phyloP scores from a whole-genome alignment of 2,329 filamentous ascomycete genomes.

The Venturia asperata region DNA sequence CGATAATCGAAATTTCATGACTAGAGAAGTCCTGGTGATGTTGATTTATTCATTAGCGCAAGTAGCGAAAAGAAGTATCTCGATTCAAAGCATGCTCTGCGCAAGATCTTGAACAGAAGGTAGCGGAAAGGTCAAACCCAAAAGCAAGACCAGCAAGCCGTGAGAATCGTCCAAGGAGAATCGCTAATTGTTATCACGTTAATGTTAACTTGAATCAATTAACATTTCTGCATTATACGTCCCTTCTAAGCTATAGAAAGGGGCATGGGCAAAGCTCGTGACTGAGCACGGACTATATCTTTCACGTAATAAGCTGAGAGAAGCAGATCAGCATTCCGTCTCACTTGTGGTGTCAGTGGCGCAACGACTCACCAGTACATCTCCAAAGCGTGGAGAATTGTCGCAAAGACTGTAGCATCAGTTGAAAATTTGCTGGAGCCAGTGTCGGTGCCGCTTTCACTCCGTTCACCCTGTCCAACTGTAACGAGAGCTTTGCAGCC shows the following conservation, averaged over 20 bases:
- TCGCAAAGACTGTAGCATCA: conserved; percentile 13
- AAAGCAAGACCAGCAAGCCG: too few species aligned
- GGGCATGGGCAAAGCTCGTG: conserved; percentile 13
- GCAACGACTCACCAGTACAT: conserved; percentile 9
- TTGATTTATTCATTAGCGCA: background rate
- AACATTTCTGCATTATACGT: background rate
- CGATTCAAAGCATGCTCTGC: background rate
- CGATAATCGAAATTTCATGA: background rate
- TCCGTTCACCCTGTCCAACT: conserved; percentile 13
- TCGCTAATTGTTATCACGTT: background rate
- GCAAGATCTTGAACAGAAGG: too few species aligned
- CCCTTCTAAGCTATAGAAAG: conserved; percentile 1
- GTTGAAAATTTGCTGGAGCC: conserved; percentile 5
- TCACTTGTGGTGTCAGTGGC: background rate
- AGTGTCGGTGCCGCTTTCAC: conserved; percentile 5
- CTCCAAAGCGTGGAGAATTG: conserved; percentile 17
- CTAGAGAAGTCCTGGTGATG: background rate
- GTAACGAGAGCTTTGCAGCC: conserved; percentile 12
- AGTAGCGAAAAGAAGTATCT: background rate
- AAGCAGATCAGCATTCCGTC: background rate
- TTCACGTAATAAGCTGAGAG: conserved; percentile 10
- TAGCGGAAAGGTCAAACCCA: too few species aligned
- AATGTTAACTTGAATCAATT: background rate
- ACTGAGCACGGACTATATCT: conserved; percentile 14
- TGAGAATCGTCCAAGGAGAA: too few species aligned